Conservation (phyloP, 2,329 filamentous ascomycete genomes). For the Fusarium multiceps region DNA sequence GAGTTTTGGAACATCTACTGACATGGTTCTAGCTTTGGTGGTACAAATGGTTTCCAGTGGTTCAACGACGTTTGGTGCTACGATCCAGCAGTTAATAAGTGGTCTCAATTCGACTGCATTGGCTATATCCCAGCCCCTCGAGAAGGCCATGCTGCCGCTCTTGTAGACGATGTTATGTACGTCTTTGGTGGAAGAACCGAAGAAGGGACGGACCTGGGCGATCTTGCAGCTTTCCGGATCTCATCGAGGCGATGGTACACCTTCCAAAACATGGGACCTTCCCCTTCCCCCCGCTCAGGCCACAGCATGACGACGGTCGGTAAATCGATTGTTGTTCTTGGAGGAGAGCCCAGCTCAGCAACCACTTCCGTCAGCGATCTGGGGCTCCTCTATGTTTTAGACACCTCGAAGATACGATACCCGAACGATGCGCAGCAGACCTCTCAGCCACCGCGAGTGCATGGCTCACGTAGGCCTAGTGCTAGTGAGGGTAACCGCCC, state of each 20-base stretch:
- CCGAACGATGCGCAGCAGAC: conserved; percentile 74
- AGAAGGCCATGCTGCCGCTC: conserved; percentile 91
- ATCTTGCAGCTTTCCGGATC: conserved; percentile 82
- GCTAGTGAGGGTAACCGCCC: conserved; percentile 54
- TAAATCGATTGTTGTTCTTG: conserved; percentile 91
- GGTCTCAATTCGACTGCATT: conserved; percentile 93
- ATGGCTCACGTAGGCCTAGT: conserved; percentile 57
- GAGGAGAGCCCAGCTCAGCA: conserved; percentile 92
- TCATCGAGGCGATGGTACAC: conserved; percentile 95
- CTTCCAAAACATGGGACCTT: conserved; percentile 99
- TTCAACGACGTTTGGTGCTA: conserved; percentile 99
- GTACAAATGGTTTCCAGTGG: conserved; percentile 95
- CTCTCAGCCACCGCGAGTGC: conserved; percentile 50
- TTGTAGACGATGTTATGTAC: conserved; percentile 99
- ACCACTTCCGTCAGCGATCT: conserved; percentile 84
- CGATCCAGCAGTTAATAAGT: conserved; percentile 83
- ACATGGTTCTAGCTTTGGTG: conserved; percentile 77
- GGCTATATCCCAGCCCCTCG: conserved; percentile 95
- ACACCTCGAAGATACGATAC: conserved; percentile 96
- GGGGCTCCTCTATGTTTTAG: conserved; percentile 88
- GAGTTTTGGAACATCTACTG: conserved; percentile 5
- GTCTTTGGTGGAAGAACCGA: conserved; percentile 96
- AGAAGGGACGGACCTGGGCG: conserved; percentile 90
- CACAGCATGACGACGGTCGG: conserved; percentile 98
- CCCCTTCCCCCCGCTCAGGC: conserved; percentile 90